Evolutionary conservation across 345 rosid species (phyloP), one percentile per base, ranked within the genome.

Genomic region (Eucalyptus tenuipes): DNA sequence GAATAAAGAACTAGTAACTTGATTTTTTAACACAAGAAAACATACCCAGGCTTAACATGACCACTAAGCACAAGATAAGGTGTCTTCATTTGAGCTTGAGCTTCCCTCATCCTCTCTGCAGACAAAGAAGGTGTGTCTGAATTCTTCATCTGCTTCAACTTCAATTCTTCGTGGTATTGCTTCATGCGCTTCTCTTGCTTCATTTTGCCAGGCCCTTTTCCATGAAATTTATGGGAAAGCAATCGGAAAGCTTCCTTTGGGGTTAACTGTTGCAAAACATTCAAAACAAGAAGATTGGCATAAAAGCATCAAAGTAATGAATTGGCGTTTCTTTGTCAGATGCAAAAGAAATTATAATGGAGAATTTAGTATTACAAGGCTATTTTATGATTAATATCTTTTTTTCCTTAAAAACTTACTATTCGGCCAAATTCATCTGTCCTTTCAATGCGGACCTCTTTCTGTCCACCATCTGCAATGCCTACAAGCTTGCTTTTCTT

Each of bases 21-120:
- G 33, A 87, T 20, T 47, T 47, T 33, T 9, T 37, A 55, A 20
- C 57, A 85, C 25, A 59, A n/a, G 17, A 45, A 71, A 89, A 55
- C 92, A 87, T 96, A 97, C 99, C 99, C 99, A 37, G 98, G 94
- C 93, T 94, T 98, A 88, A 97, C 99, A 90, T 98, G 97, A 90
- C 99, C 99, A 87, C 99, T 98, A 87, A 98, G 96, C 91, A 98
- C 99, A 87, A 98, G 97, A 92, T 98, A 98, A 86, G 99, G 99
- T 84, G 98, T 95, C 92, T 95, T 94, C 90, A 95, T 71, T 91
- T 92, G 98, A 45, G 96, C 96, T 91, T 98, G 99, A 89, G 99
- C 95, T 92, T 97, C 97, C 90, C 99, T 94, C 99, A 97, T 98
- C 93, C 99, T 93, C 93, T 96, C 94, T 53, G 95, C 99, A 57